Conservation (phyloP, 805 yeast species). For the Myxozyma neotropica region DNA sequence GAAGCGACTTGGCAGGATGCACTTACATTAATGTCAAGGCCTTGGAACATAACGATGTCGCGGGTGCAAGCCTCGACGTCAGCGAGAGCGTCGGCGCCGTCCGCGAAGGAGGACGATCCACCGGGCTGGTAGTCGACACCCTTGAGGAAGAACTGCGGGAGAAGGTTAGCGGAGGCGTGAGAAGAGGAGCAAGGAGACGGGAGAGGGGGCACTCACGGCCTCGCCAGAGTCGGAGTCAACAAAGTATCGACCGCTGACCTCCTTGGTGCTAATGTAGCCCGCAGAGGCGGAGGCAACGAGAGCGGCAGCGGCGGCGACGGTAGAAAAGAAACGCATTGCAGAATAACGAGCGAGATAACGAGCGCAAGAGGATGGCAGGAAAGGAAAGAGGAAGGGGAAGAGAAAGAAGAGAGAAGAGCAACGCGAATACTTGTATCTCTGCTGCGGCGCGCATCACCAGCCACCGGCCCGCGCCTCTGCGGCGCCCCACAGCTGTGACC, state of each 20-base stretch:
- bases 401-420: not conserved
- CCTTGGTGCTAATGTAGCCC: conserved; percentile 61
- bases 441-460: too few species aligned
- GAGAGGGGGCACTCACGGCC: conserved; percentile 53
- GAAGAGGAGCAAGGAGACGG: not conserved
- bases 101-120: conserved; percentile 67
- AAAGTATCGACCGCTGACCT: conserved; percentile 69
- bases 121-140: conserved; percentile 98
- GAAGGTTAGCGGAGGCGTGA: not conserved
- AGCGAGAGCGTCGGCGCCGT: conserved; percentile 69
- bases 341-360: not conserved
- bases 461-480: too few species aligned
- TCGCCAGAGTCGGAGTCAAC: conserved; percentile 71
- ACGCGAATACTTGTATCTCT: not conserved
- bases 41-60: conserved; percentile 78
- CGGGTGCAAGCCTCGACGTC: conserved; percentile 73
- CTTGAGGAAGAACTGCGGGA: conserved; percentile 63
- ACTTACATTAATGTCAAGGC: conserved; percentile 68
- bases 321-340: conserved; percentile 21
- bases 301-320: conserved; percentile 9
- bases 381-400: not conserved
- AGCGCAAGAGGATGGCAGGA: not conserved
- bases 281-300: conserved; percentile 13
- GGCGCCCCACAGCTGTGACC: not conserved
- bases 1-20: not conserved